Evolutionary conservation across 2,329 filamentous ascomycete species (phyloP), one percentile per base, ranked within the genome.

Genomic region (Colletotrichum cuscutae): DNA sequence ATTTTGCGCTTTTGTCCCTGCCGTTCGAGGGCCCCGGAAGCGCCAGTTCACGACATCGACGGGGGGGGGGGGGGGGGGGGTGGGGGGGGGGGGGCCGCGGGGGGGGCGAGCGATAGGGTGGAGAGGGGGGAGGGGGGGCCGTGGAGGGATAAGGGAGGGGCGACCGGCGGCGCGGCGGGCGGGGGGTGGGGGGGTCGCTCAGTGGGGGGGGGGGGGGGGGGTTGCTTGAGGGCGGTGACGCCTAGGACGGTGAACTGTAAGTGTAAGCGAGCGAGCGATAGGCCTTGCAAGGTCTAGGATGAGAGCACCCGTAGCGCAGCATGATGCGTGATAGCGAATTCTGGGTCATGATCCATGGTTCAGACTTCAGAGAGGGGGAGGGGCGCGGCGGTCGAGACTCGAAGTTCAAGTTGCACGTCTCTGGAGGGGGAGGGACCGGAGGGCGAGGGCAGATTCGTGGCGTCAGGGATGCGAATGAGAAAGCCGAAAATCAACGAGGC

Each of bases 161-260:
- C n/a, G n/a, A n/a, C n/a, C n/a, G n/a, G n/a, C n/a, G n/a, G n/a
- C n/a, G n/a, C n/a, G n/a, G n/a, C n/a, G n/a, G n/a, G n/a, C n/a
- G n/a, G n/a, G n/a, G n/a, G n/a, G n/a, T n/a, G n/a, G n/a, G n/a
- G n/a, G n/a, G n/a, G n/a, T n/a, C n/a, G n/a, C n/a, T n/a, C n/a
- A n/a, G n/a, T n/a, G 26, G 24, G 24, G 37, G 32, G 68, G 54
- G 56, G 26, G 24, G 24, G 26, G 26, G 26, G 26, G 26, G 24
- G 26, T 26, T 6, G 56, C 8, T 28, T 24, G 59, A 56, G 68
- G 68, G 68, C 68, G 68, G 68, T 70, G 68, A 70, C 35, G 12
- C 35, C 35, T 12, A 15, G 35, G 13, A 37, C 68, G 35, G 52
- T 24, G 42, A 46, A 46, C 19, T 46, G 35, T 35, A 52, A 53